A percentile compares a stretch with the other conserved stretches of the same genome.
These are phyloP conservation scores for Hericium coralloides DNA, from an alignment of 768 basidiomycete species.

Conservation along the genomic window DNA sequence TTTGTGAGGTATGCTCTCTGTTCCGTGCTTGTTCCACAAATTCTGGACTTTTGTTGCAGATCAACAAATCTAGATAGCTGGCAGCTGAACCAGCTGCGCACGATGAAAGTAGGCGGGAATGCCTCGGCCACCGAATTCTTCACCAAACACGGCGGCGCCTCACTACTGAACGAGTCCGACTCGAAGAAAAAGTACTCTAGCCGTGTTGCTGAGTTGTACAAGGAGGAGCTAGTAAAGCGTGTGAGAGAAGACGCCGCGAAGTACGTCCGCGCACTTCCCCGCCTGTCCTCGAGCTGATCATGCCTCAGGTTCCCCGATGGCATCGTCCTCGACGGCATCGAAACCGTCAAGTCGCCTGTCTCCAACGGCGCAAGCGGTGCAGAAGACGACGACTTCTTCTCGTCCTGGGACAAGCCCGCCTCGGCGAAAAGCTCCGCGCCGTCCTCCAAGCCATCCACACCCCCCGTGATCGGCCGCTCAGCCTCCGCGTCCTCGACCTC, in stretches of 20 bases:
- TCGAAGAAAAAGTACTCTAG: conserved; percentile 86
- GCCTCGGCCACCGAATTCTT: conserved; percentile 82
- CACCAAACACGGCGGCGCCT: conserved; percentile 72
- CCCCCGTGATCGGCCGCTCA: conserved; percentile 7
- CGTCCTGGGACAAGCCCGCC: conserved; percentile 87
- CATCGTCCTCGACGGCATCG: conserved; percentile 78
- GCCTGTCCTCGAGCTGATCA: not conserved
- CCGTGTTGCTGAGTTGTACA: conserved; percentile 80
- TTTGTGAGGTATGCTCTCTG: conserved; percentile 72
- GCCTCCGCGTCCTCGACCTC: conserved; percentile 27
- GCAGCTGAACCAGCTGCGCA: conserved; percentile 84
- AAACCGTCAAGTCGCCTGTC: conserved; percentile 29
- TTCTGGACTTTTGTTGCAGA: conserved; percentile 30
- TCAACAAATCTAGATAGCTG: conserved; percentile 96
- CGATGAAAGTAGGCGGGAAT: conserved; percentile 96
- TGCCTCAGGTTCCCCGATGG: conserved; percentile 60
- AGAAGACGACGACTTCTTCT: conserved; percentile 96
- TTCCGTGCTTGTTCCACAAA: not conserved
- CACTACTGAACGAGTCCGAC: conserved; percentile 63
- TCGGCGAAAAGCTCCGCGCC: conserved; percentile 21
- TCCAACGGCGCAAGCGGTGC: conserved; percentile 23
- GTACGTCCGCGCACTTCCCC: conserved; percentile 31
- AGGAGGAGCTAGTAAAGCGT: conserved; percentile 77
- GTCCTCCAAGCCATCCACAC: conserved; percentile 7
- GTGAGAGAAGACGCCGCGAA: conserved; percentile 66